Evolutionary conservation across 176 grass and related monocot species (phyloP).

Genomic region (Melocanna baccifera): DNA sequence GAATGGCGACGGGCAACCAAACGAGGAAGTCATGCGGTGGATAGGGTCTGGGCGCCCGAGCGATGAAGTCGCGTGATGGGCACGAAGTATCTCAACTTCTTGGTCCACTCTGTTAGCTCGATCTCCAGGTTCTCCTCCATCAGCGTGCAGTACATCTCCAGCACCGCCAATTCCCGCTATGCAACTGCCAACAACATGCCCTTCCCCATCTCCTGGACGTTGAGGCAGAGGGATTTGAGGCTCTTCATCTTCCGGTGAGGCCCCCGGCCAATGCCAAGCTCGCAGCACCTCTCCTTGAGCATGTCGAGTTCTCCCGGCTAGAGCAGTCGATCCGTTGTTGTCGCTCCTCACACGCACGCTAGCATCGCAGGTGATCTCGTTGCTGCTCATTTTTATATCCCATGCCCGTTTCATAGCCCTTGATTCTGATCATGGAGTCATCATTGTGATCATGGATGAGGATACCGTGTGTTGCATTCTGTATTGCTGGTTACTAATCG

Average conservation of each 20-base stretch:
- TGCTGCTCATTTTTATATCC: neutral
- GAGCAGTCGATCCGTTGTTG: neutral
- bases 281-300: conserved; percentile 88
- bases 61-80: no score
- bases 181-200: no score
- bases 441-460: neutral
- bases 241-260: conserved; percentile 96
- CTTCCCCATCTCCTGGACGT: conserved; percentile 73
- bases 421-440: neutral
- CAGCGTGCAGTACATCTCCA: no score
- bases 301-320: conserved; percentile 40
- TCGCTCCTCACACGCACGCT: neutral
- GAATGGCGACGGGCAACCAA: no score
- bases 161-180: no score
- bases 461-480: neutral
- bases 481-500: neutral
- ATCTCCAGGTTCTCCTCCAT: no score
- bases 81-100: no score
- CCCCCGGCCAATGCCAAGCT: conserved; percentile 78
- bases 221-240: conserved; percentile 68
- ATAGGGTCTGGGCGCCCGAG: no score
- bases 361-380: neutral
- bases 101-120: no score
- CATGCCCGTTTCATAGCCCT: neutral
- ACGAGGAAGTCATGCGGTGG: no score